Conservation (phyloP, 192 early-diverging fungal species). For the Backusella parvicylindrica region DNA sequence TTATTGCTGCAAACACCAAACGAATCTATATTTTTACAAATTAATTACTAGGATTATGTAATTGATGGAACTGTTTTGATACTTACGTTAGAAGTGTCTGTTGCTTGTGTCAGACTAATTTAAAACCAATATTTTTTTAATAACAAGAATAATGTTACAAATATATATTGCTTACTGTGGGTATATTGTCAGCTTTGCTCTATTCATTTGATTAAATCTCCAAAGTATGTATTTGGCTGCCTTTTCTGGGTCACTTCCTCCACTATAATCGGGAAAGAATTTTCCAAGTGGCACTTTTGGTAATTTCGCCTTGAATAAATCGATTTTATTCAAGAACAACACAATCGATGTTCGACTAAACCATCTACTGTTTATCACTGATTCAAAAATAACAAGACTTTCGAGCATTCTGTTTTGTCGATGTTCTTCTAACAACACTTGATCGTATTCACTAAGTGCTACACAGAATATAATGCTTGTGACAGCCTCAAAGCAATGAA, state of each 20-base stretch:
- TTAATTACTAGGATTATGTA: background rate
- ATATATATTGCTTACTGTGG: conserved; percentile 56
- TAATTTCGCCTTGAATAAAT: conserved; percentile 75
- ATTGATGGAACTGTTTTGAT: background rate
- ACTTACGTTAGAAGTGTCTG: conserved; percentile 83
- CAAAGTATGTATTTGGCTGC: conserved; percentile 86
- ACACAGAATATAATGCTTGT: conserved; percentile 86
- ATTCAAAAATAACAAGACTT: conserved; percentile 79
- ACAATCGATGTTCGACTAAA: conserved; percentile 82
- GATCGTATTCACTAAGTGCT: conserved; percentile 83
- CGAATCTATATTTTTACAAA: conserved; percentile 43
- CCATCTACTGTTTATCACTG: conserved; percentile 82
- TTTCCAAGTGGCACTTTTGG: conserved; percentile 61
- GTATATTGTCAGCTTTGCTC: conserved; percentile 79
- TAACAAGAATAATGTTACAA: background rate
- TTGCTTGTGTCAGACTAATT: conserved; percentile 81
- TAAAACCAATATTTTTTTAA: background rate
- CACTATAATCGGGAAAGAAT: conserved; percentile 82
- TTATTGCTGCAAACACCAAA: conserved; percentile 90
- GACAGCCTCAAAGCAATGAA: conserved; percentile 70
- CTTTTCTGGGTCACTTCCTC: conserved; percentile 72
- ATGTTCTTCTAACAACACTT: conserved; percentile 73
- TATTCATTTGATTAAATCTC: conserved; percentile 85
- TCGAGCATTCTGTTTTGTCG: conserved; percentile 78
- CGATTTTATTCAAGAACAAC: conserved; percentile 83